Conservation (phyloP, 805 yeast genomes). For the Candida ovalis region DNA sequence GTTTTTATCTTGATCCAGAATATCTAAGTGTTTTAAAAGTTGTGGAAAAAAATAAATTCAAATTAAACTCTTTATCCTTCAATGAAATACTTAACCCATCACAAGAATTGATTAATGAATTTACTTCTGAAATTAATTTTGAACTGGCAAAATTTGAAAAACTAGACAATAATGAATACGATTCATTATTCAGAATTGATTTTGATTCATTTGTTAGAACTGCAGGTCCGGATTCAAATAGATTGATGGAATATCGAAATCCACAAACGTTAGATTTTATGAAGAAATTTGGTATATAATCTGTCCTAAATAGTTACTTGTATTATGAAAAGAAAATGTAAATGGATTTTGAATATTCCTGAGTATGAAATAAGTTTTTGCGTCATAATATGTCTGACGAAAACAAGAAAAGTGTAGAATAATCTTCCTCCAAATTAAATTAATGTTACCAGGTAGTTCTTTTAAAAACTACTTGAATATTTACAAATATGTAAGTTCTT, state of each 20-base stretch:
- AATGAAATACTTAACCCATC: constrained; percentile 15
- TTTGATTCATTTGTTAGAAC: constrained; percentile 18
- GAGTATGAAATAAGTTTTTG: no score
- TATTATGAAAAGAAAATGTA: neutral
- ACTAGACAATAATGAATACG: constrained; percentile 6
- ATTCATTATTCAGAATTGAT: constrained; percentile 13
- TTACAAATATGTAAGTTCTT: no score
- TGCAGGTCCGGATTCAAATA: constrained; percentile 13
- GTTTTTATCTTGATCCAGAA: constrained; percentile 37
- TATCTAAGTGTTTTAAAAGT: constrained; percentile 23
- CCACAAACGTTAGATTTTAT: constrained; percentile 27
- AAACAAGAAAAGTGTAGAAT: no score
- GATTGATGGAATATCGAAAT: constrained; percentile 18
- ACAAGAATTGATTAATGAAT: constrained; percentile 8
- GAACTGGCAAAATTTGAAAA: constrained; percentile 6
- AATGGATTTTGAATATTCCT: neutral
- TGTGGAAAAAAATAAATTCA: constrained; percentile 14
- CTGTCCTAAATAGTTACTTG: neutral
- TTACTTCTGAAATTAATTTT: constrained; percentile 9
- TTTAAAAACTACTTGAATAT: no score
- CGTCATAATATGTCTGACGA: no score
- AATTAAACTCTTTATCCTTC: constrained; percentile 10
- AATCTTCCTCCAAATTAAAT: no score
- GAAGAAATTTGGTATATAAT: constrained; percentile 11
- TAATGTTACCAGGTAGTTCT: no score